Conservation (phyloP, 2,329 filamentous ascomycete genomes). For the Ophiostoma angusticollis region DNA sequence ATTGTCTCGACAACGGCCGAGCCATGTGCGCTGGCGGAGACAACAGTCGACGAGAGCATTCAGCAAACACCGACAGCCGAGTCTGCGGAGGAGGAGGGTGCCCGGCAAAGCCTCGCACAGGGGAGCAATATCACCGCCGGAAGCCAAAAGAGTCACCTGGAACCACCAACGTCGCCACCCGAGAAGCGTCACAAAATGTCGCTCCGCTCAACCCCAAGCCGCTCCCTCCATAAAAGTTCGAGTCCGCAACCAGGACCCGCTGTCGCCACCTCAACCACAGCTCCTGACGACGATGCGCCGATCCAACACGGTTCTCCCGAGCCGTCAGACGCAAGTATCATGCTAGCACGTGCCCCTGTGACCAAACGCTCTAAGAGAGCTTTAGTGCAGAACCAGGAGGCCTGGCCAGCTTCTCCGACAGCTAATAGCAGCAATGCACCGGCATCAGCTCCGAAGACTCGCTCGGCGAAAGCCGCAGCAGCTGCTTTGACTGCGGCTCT, state of each 20-base stretch:
- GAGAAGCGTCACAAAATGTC: conserved; percentile 11
- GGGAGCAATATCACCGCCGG: neutral
- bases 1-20: neutral
- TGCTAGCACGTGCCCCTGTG: conserved; percentile 14
- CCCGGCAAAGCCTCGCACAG: too few relatives aligned
- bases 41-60: neutral
- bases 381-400: too few relatives aligned
- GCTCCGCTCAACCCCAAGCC: conserved; percentile 8
- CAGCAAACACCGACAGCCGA: too few relatives aligned
- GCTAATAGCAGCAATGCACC: neutral
- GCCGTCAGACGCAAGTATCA: conserved; percentile 16
- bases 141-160: neutral
- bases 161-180: neutral
- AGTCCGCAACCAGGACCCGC: neutral
- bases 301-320: neutral
- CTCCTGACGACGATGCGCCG: neutral
- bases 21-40: too few relatives aligned
- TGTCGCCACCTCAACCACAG: neutral
- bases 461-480: neutral
- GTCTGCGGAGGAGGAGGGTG: too few relatives aligned
- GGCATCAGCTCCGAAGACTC: neutral
- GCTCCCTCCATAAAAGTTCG: neutral
- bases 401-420: neutral
- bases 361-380: conserved; percentile 4
- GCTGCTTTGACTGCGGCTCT: neutral